Evolutionary conservation across 192 early-diverging fungal species (phyloP).

Genomic region (Polychytrium aggregatum): DNA sequence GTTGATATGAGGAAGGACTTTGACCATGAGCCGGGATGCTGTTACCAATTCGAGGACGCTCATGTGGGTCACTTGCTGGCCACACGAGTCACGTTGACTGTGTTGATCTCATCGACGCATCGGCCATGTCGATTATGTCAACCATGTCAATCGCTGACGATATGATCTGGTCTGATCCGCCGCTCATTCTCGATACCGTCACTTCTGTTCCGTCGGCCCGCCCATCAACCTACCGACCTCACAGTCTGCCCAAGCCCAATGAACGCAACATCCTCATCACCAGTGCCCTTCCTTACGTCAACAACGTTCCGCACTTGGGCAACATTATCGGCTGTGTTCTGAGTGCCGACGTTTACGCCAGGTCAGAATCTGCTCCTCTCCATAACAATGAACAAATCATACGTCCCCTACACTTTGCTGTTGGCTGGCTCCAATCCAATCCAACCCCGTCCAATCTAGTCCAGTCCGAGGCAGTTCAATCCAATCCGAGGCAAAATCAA

Average conservation of each 20-base stretch:
- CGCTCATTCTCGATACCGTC: neutral
- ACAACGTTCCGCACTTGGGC: constrained; percentile 98
- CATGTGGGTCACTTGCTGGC: no score
- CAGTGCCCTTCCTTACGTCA: constrained; percentile 92
- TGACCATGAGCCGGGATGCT: no score
- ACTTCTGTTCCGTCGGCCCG: neutral
- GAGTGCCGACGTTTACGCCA: constrained; percentile 92
- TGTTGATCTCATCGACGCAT: no score
- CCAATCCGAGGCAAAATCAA: constrained; percentile 3
- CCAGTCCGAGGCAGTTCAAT: neutral
- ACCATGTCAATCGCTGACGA: neutral
- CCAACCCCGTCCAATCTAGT: no score
- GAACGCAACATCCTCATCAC: constrained; percentile 89
- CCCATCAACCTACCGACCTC: neutral
- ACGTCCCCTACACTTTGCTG: no score
- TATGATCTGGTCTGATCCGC: neutral
- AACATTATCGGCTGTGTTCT: constrained; percentile 99
- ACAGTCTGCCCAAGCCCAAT: constrained; percentile 47
- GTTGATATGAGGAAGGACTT: neutral
- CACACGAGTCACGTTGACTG: no score
- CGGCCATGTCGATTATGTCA: neutral
- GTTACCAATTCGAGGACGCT: no score
- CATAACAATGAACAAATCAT: no score
- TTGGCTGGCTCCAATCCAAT: no score
- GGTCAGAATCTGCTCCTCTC: no score